Percentiles rank a stretch among this genome's conserved stretches.
Evolutionary conservation across 257 asterid species (phyloP).

Genomic region (Vinca minor): DNA sequence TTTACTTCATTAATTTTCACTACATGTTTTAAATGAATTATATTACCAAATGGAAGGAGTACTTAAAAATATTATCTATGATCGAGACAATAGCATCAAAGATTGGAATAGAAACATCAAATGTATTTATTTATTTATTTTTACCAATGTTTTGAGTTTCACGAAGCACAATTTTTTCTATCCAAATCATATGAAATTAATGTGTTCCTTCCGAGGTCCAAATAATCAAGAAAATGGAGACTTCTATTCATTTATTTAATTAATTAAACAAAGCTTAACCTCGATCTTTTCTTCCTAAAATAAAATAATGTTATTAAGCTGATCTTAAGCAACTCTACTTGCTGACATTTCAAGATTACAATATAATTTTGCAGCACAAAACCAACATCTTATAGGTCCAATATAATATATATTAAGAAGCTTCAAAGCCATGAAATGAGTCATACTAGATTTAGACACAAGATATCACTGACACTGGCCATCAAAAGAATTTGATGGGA

Average conservation of each 20-base stretch:
- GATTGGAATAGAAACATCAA: slow-evolving; percentile 80
- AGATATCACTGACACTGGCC: slow-evolving; percentile 3
- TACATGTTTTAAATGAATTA: no score
- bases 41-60: no score
- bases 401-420: slow-evolving; percentile 15
- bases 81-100: slow-evolving; percentile 47
- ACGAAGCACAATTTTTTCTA: slow-evolving; percentile 20
- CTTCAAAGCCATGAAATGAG: slow-evolving; percentile 18
- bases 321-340: slow-evolving; percentile 23
- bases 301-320: slow-evolving; percentile 21
- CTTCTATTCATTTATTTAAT: slow-evolving; percentile 44
- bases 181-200: slow-evolving; percentile 55
- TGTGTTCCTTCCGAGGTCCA: slow-evolving; percentile 64
- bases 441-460: slow-evolving; percentile 17
- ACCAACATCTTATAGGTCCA: slow-evolving; percentile 31
- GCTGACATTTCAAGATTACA: slow-evolving; percentile 17
- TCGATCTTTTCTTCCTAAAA: slow-evolving; percentile 21
- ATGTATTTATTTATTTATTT: slow-evolving; percentile 33
- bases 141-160: slow-evolving; percentile 32
- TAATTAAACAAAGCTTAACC: slow-evolving; percentile 21
- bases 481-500: not conserved
- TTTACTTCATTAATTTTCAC: no score
- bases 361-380: slow-evolving; percentile 26
- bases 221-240: slow-evolving; percentile 31
- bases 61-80: no score